Evolutionary conservation across 2,329 filamentous ascomycete genomes (phyloP).

Genomic region (Talaromyces sp.): DNA sequence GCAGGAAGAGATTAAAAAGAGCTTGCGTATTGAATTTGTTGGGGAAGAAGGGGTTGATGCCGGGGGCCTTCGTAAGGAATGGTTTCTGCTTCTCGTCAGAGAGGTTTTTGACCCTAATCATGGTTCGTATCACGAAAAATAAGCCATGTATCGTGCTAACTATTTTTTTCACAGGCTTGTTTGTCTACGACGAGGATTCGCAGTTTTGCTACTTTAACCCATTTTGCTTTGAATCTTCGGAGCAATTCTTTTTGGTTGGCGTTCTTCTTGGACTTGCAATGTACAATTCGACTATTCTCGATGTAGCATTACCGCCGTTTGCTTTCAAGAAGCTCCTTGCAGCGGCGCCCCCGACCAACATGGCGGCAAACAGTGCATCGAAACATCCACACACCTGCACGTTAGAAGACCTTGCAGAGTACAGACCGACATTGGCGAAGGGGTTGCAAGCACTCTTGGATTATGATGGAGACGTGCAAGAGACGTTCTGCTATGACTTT

Average conservation of each 20-base stretch:
- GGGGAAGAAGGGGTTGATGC: constrained; percentile 91
- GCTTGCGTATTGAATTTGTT: constrained; percentile 75
- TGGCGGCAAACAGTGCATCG: constrained; percentile 53
- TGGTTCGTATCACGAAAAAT: constrained; percentile 51
- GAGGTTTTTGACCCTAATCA: constrained; percentile 90
- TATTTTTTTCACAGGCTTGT: constrained; percentile 60
- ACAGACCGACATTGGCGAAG: constrained; percentile 68
- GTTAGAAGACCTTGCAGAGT: constrained; percentile 78
- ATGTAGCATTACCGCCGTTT: constrained; percentile 82
- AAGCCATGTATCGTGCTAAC: background rate
- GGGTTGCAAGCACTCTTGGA: constrained; percentile 74
- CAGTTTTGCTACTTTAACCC: constrained; percentile 92
- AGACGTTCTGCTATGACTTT: constrained; percentile 77
- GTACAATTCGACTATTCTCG: constrained; percentile 90
- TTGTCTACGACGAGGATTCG: constrained; percentile 87
- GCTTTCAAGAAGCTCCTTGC: constrained; percentile 83
- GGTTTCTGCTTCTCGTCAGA: constrained; percentile 82
- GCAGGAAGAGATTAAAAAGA: constrained; percentile 85
- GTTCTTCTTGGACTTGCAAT: constrained; percentile 85
- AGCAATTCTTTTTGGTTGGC: constrained; percentile 87
- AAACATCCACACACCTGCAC: constrained; percentile 64
- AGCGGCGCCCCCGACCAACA: constrained; percentile 62
- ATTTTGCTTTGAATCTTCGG: constrained; percentile 80
- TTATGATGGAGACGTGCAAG: constrained; percentile 77
- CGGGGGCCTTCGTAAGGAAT: constrained; percentile 86